Evolutionary conservation across 2,329 filamentous ascomycete species (phyloP).

Genomic region (Epichloe scottii): DNA sequence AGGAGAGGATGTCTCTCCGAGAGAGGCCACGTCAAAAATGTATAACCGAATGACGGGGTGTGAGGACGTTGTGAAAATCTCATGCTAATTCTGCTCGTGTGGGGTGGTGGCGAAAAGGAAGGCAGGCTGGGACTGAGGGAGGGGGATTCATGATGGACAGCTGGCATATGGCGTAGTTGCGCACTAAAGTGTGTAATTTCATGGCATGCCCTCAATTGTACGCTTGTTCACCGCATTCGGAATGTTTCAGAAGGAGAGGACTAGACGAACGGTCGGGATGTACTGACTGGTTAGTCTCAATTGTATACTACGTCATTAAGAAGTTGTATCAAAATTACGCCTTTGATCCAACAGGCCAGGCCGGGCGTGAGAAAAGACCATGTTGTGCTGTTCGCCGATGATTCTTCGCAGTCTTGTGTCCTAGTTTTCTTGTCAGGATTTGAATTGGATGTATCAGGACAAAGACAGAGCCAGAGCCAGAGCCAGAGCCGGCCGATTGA

Average conservation of each 20-base stretch:
- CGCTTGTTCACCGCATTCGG: neutral
- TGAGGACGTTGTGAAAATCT: neutral
- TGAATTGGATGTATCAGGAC: no score
- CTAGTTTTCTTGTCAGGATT: no score
- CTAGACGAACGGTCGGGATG: neutral
- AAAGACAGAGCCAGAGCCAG: no score
- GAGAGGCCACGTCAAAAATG: no score
- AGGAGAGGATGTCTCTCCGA: neutral
- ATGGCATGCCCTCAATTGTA: neutral
- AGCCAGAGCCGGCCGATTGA: no score
- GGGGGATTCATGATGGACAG: neutral
- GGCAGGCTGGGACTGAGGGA: neutral
- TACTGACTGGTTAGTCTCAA: neutral
- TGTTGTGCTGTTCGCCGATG: no score
- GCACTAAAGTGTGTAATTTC: neutral
- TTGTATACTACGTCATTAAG: neutral
- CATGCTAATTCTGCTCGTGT: neutral
- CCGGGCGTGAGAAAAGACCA: no score
- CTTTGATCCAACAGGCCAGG: neutral
- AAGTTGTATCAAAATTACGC: neutral
- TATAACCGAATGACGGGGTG: neutral
- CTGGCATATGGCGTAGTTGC: neutral
- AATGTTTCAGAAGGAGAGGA: neutral
- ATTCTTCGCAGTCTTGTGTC: no score
- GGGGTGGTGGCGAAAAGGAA: neutral